Percentiles rank a stretch among this genome's conserved stretches.
Evolutionary conservation across 2,329 filamentous ascomycete genomes (phyloP).

Genomic region (Fusarium subtropicale): DNA sequence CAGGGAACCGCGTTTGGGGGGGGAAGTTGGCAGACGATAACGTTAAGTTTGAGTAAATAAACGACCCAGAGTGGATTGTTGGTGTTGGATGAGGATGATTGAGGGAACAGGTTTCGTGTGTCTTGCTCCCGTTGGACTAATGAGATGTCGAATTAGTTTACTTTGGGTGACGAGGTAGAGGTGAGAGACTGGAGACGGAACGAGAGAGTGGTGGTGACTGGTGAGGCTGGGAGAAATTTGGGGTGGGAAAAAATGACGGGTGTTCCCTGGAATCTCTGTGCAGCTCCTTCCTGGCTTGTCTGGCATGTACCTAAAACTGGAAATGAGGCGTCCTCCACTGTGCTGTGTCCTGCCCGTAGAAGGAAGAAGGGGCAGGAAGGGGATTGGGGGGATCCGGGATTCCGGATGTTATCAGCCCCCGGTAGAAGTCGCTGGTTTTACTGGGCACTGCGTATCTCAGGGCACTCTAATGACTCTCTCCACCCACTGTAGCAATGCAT

Average conservation of each 20-base stretch:
- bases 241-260: constrained; percentile 41
- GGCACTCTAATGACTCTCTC: constrained; percentile 25
- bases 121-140: constrained; percentile 22
- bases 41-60: constrained; percentile 16
- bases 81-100: constrained; percentile 41
- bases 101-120: constrained; percentile 24
- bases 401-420: constrained; percentile 17
- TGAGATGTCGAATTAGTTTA: constrained; percentile 26
- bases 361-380: constrained; percentile 17
- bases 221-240: constrained; percentile 45
- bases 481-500: constrained; percentile 31
- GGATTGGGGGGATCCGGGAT: constrained; percentile 7
- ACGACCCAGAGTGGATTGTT: constrained; percentile 6
- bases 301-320: constrained; percentile 45
- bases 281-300: constrained; percentile 35
- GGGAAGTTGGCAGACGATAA: constrained; percentile 12
- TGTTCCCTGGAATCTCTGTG: constrained; percentile 13
- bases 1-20: constrained; percentile 36
- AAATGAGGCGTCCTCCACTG: constrained; percentile 41
- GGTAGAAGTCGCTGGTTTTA: constrained; percentile 23
- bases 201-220: constrained; percentile 12
- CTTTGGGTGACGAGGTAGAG: constrained; percentile 10
- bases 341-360: constrained; percentile 12
- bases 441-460: constrained; percentile 31
- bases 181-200: constrained; percentile 19